Evolutionary conservation across 108 stramenopile genomes (phyloP), one percentile per base, ranked within the genome.

Genomic region (Epipyxis sp.): DNA sequence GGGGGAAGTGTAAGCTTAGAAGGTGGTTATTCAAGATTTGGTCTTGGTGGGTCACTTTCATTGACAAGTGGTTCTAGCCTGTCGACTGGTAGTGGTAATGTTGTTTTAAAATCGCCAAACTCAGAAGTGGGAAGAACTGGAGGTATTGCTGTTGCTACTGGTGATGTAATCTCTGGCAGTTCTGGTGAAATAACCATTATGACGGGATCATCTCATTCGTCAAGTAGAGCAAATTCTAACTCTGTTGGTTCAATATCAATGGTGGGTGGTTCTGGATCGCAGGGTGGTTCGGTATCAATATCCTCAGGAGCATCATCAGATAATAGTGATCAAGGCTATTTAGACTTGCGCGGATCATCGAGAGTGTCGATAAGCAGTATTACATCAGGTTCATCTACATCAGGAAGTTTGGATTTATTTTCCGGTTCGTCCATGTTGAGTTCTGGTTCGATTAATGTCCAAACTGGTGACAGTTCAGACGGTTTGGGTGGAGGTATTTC

Each of bases 11-110:
- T n/a, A n/a, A n/a, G n/a, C n/a, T n/a, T n/a, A n/a, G n/a, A n/a
- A n/a, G 54, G 54, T 57, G 54, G 54, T 57, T 25, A 41, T 20
- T 68, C 35, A 37, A 16, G 20, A 40, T 37, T 20, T 20, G 65
- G 65, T 37, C 65, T 20, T 25, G 41, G 65, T 13, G 65, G 65
- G 40, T 40, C 20, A 20, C 20, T 68, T 13, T 25, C 13, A 20
- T 20, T 68, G 29, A 37, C 65, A 68, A 68, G 39, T 68, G 65
- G 54, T 25, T 57, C 65, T 68, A 20, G 20, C 65, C 29, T 20
- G 40, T 20, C 35, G 20, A 37, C 40, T 68, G 13, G 29, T 37
- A 40, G 39, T 68, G 65, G 65, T 20, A 41, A 37, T 68, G 20
- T 68, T 68, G 65, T 37, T 13, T 37, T 68, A 37, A 16, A 20